Conservation (phyloP, 768 basidiomycete species). For the Kwoniella heveanensis region DNA sequence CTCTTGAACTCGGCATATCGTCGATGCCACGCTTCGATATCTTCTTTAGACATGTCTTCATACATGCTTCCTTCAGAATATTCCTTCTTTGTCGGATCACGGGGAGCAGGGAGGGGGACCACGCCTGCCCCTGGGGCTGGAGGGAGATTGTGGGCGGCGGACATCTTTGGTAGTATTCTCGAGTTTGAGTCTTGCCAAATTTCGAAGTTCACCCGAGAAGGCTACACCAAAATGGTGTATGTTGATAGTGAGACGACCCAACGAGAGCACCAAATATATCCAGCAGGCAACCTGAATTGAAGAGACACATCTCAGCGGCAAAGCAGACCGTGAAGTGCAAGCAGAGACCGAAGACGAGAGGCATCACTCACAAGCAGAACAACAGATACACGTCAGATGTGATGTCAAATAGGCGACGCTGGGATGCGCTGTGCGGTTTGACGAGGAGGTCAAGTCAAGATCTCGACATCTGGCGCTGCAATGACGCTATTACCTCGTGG, state of each 20-base stretch:
- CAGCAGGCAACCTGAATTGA: too few relatives aligned
- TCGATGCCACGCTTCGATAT: constrained; percentile 15
- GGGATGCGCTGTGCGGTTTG: not conserved
- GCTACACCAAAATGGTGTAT: too few relatives aligned
- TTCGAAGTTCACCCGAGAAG: too few relatives aligned
- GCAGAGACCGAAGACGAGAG: too few relatives aligned
- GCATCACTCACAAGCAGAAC: not conserved
- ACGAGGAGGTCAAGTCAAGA: not conserved
- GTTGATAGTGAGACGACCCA: too few relatives aligned
- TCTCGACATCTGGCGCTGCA: not conserved
- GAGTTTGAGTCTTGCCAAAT: too few relatives aligned
- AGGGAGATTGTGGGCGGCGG: not conserved
- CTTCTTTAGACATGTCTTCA: constrained; percentile 14
- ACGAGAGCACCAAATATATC: too few relatives aligned
- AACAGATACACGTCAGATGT: too few relatives aligned
- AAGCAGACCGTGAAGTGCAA: too few relatives aligned
- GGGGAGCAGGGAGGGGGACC: constrained; percentile 13
- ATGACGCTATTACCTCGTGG: not conserved
- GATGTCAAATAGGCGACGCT: too few relatives aligned
- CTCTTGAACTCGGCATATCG: constrained; percentile 20
- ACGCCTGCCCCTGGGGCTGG: not conserved
- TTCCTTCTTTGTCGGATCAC: constrained; percentile 4
- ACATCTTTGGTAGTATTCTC: too few relatives aligned
- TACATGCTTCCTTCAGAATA: constrained; percentile 29
- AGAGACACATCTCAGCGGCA: not conserved